Evolutionary conservation across 306 rosid species (phyloP), one percentile per base, ranked within the genome.

Genomic region (Dicorynia guianensis): DNA sequence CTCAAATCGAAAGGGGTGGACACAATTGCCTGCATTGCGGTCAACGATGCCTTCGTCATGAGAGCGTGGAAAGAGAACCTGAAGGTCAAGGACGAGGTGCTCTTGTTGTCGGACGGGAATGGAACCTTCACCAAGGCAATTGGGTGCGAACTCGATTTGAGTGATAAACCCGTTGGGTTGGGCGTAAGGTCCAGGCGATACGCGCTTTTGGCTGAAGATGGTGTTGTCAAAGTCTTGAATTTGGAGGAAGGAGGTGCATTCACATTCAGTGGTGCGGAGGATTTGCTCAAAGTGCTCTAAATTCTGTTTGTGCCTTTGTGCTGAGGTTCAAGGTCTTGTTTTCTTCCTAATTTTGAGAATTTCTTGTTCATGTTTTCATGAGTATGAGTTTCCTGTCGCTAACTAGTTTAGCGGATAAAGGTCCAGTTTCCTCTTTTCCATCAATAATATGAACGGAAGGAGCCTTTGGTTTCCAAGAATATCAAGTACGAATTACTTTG

Each of bases 171-270:
- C 0, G 92, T 92, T 36, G 99, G 99, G 0, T 71, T 95, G 81
- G 99, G 97, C 3, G 91, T 90, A 20, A 84, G 99, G 85, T 92
- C 99, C 6, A 85, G 99, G 71, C 85, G 97, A 35, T 95, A 95
- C 35, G 89, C 97, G 5, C 83, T 92, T 4, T 69, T 92, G 87
- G 97, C 99, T 0, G 97, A 92, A 40, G 97, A 95, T 77, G 99
- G 99, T 1, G 90, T 90, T 42, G 96, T 95, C 0, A 95, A 92
- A 89, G 66, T 92, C 58, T 85, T 95, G 85, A 92, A 95, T 76
- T 87, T 95, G 97, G 99, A 92, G 80, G 99, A 95, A 85, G 99
- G 99, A 2, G 99, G 99, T 15, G 96, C 99, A 9, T 95, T 95
- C 58, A 95, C 97, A 4, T 87, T 85, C 82, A 90, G 97, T 15